Evolutionary conservation across 2,329 filamentous ascomycete species (phyloP).

Genomic region (Septoria linicola): DNA sequence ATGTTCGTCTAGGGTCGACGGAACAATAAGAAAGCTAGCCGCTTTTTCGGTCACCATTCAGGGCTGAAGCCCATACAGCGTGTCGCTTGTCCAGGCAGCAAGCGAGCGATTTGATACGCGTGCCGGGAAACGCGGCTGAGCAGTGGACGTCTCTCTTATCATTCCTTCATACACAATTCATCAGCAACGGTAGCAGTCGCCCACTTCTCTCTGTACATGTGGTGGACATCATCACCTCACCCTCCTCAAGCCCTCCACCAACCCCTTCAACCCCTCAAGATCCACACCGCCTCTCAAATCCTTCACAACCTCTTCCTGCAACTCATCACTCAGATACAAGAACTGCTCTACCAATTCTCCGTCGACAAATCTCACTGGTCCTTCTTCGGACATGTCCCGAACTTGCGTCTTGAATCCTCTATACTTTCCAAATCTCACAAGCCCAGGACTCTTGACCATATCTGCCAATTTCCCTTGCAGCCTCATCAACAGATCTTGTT

Average conservation of each 20-base stretch:
- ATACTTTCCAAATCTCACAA: slow-evolving; percentile 74
- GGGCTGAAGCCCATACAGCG: too few relatives aligned
- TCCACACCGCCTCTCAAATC: slow-evolving; percentile 48
- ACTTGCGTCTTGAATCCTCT: slow-evolving; percentile 77
- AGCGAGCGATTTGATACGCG: too few relatives aligned
- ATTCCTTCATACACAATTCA: too few relatives aligned
- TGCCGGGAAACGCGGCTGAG: too few relatives aligned
- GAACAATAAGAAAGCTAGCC: too few relatives aligned
- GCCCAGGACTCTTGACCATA: slow-evolving; percentile 66
- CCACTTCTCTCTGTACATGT: too few relatives aligned
- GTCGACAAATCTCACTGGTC: slow-evolving; percentile 85
- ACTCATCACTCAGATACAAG: slow-evolving; percentile 64
- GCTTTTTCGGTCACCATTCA: too few relatives aligned
- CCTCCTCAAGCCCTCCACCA: slow-evolving; percentile 57
- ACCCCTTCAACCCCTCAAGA: slow-evolving; percentile 59
- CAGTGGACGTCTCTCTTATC: too few relatives aligned
- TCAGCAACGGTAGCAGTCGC: too few relatives aligned
- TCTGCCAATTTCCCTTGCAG: slow-evolving; percentile 72
- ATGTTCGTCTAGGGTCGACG: too few relatives aligned
- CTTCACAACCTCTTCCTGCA: slow-evolving; percentile 55
- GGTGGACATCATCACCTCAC: slow-evolving; percentile 35
- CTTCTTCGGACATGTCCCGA: slow-evolving; percentile 60
- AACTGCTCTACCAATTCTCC: slow-evolving; percentile 88
- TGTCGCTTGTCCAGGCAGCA: too few relatives aligned
- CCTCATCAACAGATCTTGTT: slow-evolving; percentile 77